Evolutionary conservation across 306 rosid genomes (phyloP).

Genomic region (Hylodesmum podocarpum): DNA sequence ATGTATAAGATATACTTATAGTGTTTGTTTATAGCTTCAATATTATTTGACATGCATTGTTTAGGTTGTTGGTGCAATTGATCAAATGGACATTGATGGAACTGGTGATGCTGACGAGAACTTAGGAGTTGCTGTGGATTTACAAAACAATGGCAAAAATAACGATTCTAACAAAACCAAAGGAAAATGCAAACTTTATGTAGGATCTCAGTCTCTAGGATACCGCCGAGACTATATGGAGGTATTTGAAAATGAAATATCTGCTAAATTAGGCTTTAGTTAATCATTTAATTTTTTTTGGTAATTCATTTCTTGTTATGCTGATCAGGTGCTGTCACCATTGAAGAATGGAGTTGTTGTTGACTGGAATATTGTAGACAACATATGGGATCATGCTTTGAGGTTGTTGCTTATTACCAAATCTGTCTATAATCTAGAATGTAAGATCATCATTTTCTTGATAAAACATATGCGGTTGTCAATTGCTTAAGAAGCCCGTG

Average conservation of each 20-base stretch:
- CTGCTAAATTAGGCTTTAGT: not conserved
- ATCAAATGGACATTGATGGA: slow-evolving; percentile 91
- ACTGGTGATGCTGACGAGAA: slow-evolving; percentile 58
- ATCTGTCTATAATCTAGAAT: not conserved
- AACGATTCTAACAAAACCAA: slow-evolving; percentile 66
- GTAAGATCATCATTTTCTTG: slow-evolving; percentile 1
- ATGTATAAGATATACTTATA: not conserved
- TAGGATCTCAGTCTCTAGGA: slow-evolving; percentile 90
- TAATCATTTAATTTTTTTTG: not conserved
- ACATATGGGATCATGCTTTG: slow-evolving; percentile 98
- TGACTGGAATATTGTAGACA: slow-evolving; percentile 96
- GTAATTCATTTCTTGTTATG: slow-evolving; percentile 14
- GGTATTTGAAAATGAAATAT: slow-evolving; percentile 45
- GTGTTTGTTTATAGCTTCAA: slow-evolving; percentile 8
- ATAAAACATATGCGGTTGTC: not conserved
- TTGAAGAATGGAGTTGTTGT: slow-evolving; percentile 85
- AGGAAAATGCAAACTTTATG: slow-evolving; percentile 79
- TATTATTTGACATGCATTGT: slow-evolving; percentile 17
- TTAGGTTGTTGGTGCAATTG: slow-evolving; percentile 91
- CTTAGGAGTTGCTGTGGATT: slow-evolving; percentile 59
- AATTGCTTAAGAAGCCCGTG: not conserved
- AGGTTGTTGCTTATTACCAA: slow-evolving; percentile 52
- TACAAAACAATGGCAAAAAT: slow-evolving; percentile 50
- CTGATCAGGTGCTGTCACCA: slow-evolving; percentile 71
- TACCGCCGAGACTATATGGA: slow-evolving; percentile 92